phyloP scores from a whole-genome alignment of 139 green algal genomes.

The Gonium pectorale region DNA sequence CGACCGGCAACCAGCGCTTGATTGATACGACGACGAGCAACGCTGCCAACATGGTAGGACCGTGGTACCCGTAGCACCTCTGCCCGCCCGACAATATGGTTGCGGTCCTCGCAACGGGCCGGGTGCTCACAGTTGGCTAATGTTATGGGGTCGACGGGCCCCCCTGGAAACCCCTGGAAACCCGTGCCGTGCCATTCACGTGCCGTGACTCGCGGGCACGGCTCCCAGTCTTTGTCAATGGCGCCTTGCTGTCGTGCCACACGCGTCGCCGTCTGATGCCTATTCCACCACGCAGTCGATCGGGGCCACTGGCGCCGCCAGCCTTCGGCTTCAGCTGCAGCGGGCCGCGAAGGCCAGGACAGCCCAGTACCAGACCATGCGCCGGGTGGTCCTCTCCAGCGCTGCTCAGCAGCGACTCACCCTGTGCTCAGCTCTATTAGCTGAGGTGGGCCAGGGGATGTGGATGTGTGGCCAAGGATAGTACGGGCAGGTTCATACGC shows the following conservation, averaged over 20 bases:
- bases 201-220: too few species aligned
- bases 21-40: not conserved
- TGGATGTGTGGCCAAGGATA: too few species aligned
- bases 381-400: conserved; percentile 16
- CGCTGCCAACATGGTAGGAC: conserved; percentile 13
- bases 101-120: too few species aligned
- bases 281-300: conserved; percentile 12
- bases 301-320: conserved; percentile 30
- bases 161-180: too few species aligned
- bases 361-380: not conserved
- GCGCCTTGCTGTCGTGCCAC: too few species aligned
- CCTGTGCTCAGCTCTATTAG: conserved; percentile 18
- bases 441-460: conserved; percentile 2
- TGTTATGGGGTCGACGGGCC: too few species aligned
- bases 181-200: too few species aligned
- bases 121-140: too few species aligned
- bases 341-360: not conserved
- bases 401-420: conserved; percentile 28
- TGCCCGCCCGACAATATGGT: too few species aligned
- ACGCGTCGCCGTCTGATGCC: too few species aligned
- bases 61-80: not conserved
- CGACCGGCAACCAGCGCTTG: conserved; percentile 4
- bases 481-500: too few species aligned
- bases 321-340: conserved; percentile 22
- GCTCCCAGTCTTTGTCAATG: too few species aligned